These are phyloP conservation scores for Stropharia rugosoannulata DNA, from an alignment of 768 basidiomycete genomes.

Conservation along the genomic window DNA sequence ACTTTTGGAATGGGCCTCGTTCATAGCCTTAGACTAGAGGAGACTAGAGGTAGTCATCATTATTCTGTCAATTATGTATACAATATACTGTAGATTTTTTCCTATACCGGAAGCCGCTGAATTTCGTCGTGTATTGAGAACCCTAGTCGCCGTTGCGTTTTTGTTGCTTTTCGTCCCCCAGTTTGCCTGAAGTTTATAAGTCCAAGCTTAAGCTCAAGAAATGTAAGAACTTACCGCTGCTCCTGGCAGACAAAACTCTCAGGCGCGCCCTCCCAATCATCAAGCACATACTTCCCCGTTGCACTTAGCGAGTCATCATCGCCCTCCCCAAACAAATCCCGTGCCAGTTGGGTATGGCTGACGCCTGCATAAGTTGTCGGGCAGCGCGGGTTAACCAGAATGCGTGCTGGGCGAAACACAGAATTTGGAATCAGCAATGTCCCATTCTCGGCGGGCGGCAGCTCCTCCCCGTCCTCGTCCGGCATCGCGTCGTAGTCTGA, in stretches of 20 bases:
- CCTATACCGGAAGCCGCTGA: conserved; percentile 20
- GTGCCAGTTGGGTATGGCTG: conserved; percentile 91
- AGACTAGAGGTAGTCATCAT: no score
- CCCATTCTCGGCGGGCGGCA: conserved; percentile 33
- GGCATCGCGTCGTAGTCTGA: conserved; percentile 90
- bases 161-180: conserved; percentile 85
- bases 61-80: no score
- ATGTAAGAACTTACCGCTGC: conserved; percentile 56
- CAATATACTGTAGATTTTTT: neutral
- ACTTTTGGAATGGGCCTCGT: no score
- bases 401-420: conserved; percentile 84
- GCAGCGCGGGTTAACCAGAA: conserved; percentile 94
- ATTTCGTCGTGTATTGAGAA: conserved; percentile 84
- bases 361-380: conserved; percentile 98
- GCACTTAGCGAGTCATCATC: conserved; percentile 52
- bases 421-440: conserved; percentile 79
- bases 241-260: conserved; percentile 99
- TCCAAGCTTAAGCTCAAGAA: neutral
- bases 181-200: conserved; percentile 54
- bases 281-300: conserved; percentile 76
- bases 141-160: conserved; percentile 80
- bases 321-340: conserved; percentile 88
- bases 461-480: conserved; percentile 48
- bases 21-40: no score
- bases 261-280: conserved; percentile 96